Evolutionary conservation across 805 yeast species (phyloP), one percentile per base, ranked within the genome.

Genomic region (Aciculoconidium aculeatum): DNA sequence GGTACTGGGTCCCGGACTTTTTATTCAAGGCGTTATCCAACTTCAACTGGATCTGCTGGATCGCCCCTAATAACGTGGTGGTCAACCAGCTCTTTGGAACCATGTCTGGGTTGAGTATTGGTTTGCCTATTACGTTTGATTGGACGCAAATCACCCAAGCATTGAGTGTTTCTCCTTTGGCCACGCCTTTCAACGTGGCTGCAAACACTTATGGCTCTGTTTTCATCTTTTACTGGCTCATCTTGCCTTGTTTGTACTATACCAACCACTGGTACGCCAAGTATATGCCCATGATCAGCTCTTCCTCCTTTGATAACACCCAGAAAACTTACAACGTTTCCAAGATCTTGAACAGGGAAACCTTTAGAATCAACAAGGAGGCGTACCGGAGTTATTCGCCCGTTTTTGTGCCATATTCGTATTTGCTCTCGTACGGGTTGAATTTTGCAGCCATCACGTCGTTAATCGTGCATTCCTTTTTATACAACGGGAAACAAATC

Each of bases 21-120:
- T 28, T 52, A 10, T 45, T 49, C 32, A 31, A 30, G 7, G 53
- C 51, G 4, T 34, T 51, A 9, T 49, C 56, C 2, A 28, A 29
- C 3, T 52, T 52, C 34, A 51, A 49, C 29, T 52, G 55, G 55
- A 42, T 51, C 37, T 45, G 48, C 1, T 52, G 58, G 58, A 52
- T 52, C 13, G 30, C 39, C 4, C 56, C 55, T 7, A 32, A 39
- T 13, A 52, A 52, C 21, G 22, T 34, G 7, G 42, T 39, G 8
- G 41, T 55, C 20, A 48, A 48, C 15, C 46, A 38, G 7, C 37
- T 55, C 21, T 49, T 55, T 16, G 61, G 61, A 6, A 32, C 47
- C 3, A 23, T 29, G 5, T 25, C 35, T 11, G 61, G 61, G 2
- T 42, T 55, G 32, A 57, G 57, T 4, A 26, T 55, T 7, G 52